Evolutionary conservation across 257 asterid genomes (phyloP), one percentile per base, ranked within the genome.

Genomic region (Sherardia arvensis): DNA sequence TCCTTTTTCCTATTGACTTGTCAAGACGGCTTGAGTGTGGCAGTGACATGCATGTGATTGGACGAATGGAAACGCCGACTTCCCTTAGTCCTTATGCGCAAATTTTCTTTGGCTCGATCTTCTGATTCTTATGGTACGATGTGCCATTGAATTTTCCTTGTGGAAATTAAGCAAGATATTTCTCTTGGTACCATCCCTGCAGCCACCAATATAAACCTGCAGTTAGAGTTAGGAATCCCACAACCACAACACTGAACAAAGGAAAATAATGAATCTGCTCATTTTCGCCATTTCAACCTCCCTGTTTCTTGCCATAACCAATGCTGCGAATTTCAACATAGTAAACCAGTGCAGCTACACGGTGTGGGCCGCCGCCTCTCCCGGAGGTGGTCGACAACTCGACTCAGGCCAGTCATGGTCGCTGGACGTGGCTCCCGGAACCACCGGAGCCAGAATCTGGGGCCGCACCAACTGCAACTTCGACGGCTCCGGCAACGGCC

Each of bases 301-400:
- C 47, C 29, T 61, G 9, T 61, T 7, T 43, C 55, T 20, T 20
- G 22, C 71, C 58, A 48, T 64, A 40, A 59, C 80, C 32, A 62
- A 15, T 58, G 77, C 80, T 6, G 74, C 77, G 23, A 67, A 33
- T 30, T 76, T 76, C 25, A n/a, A 67, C 26, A 53, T 71, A 10
- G 5, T 8, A 65, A 71, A 76, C 70, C 33, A 3, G 5, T 76
- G 80, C 54, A 8, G 48, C 25, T 71, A 67, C 74, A 15, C 80
- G 0, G 80, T 76, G 23, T 76, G 74, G 80, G 77, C 77, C 0
- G 74, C 77, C 3, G 74, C 77, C 25, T 40, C 56, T 0, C 71
- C 80, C 4, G 71, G 77, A 1, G 77, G 77, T 0, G 77, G 77
- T n/a, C 32, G 8, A 47, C 47, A 14, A 12, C 74, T 76, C 34